A percentile compares a stretch with the other conserved stretches of the same genome.
phyloP scores from a whole-genome alignment of 2,329 filamentous ascomycete species.

The Paecilomyces fulvus region DNA sequence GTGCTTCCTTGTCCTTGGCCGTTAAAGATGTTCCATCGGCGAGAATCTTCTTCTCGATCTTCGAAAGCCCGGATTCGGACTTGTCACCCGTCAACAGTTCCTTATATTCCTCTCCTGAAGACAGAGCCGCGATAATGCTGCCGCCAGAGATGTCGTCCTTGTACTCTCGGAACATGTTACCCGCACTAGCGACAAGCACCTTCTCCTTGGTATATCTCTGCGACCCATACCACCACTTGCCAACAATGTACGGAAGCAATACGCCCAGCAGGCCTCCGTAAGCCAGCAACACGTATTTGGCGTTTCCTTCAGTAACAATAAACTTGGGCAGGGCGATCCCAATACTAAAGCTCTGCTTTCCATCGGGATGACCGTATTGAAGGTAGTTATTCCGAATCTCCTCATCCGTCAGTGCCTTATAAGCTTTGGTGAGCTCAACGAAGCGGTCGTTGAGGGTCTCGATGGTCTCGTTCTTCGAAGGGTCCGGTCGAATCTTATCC shows the following conservation, averaged over 20 bases:
- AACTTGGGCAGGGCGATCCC: conserved; percentile 91
- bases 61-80: conserved; percentile 70
- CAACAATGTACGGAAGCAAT: conserved; percentile 83
- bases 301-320: conserved; percentile 86
- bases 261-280: conserved; percentile 86
- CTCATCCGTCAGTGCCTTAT: conserved; percentile 95
- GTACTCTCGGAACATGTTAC: conserved; percentile 90
- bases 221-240: conserved; percentile 98
- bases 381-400: conserved; percentile 95
- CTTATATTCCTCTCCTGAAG: conserved; percentile 77
- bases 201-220: conserved; percentile 89
- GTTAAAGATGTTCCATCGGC: conserved; percentile 55
- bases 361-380: conserved; percentile 91
- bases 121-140: conserved; percentile 71
- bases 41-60: conserved; percentile 74
- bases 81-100: conserved; percentile 67
- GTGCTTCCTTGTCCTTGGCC: conserved; percentile 63
- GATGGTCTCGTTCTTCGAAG: conserved; percentile 77
- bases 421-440: conserved; percentile 94
- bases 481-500: conserved; percentile 80
- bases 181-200: conserved; percentile 85
- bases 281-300: conserved; percentile 86
- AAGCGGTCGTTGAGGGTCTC: conserved; percentile 80
- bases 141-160: conserved; percentile 73
- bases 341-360: conserved; percentile 97